Evolutionary conservation across 2,329 filamentous ascomycete species (phyloP).

Genomic region (Colletotrichum sp.): DNA sequence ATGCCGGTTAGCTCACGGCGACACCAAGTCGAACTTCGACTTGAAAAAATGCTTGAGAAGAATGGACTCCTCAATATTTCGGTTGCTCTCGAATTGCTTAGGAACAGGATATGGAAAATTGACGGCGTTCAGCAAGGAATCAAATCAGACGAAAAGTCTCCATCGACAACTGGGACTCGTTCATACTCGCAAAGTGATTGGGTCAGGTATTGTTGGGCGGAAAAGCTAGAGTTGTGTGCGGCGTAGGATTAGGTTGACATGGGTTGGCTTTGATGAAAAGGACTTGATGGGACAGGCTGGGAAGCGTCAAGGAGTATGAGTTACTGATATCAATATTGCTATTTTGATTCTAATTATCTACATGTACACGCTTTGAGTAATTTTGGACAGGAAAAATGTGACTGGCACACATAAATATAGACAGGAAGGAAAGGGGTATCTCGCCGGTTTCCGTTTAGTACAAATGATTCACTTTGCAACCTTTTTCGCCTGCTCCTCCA

Average conservation of each 20-base stretch:
- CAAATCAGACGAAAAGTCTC: rapidly evolving
- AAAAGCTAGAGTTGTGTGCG: not conserved
- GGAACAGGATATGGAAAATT: conserved; percentile 10
- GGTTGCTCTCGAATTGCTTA: not conserved
- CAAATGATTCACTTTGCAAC: not conserved
- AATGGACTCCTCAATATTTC: not conserved
- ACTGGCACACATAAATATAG: conserved; percentile 8
- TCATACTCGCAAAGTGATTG: not conserved
- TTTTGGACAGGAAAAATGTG: not conserved
- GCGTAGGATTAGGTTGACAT: not conserved
- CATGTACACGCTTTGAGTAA: not conserved
- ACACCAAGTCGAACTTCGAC: not conserved
- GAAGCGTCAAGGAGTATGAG: not conserved
- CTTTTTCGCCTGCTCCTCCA: conserved; percentile 20
- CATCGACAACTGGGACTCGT: not conserved
- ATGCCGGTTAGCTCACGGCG: not conserved
- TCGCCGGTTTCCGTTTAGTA: not conserved
- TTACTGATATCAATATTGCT: not conserved
- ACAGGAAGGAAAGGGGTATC: conserved; percentile 15
- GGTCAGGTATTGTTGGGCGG: conserved; percentile 2
- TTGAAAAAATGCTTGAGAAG: conserved; percentile 8
- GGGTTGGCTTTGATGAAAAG: not conserved
- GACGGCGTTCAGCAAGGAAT: not conserved
- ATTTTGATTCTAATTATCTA: not conserved
- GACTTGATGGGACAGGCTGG: not conserved